Base-by-base conservation (phyloP, 768 basidiomycete genomes). In the Candolleomyces aberdarensis region DNA sequence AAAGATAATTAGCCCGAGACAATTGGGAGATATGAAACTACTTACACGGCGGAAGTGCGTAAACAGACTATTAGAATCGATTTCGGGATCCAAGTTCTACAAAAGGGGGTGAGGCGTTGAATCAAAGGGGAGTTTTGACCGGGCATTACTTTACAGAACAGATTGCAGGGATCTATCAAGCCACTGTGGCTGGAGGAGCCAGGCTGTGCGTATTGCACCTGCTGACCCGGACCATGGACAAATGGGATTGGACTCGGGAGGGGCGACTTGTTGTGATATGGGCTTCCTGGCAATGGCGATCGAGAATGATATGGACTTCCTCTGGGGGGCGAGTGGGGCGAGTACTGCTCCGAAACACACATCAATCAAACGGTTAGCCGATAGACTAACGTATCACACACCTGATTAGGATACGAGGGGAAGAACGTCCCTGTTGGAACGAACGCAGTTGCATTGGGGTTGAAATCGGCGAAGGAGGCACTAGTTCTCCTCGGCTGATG, bases 181-280 rank as follows among this genome's bases (percentile, higher is more conserved):
- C 93, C 93, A 64, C 91, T 92, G 68, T 93, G 90, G 68, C 91
- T 93, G 57, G 90, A 87, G n/a, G 91, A 91, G 43, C 89, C 91
- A 14, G 92, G 93, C 36, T 36, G 36, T 1, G 92, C 92, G 8
- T 88, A 80, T 71, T 95, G 92, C 39, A 94, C 91, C 71, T 94
- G 92, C 70, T 95, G 93, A 3, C 93, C 93, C 11, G 93, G 93
- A 10, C 93, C 92, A 71, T 93, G 92, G 8, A 92, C 79, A 68
- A 94, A 94, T 2, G 79, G 73, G 14, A 22, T 43, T 20, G 54
- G 54, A n/a, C 49, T 31, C 17, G 54, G 54, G 20, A 81, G 73
- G 20, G 77, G 72, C 39, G 81, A 73, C 58, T 78, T 80, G 19
- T 81, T 65, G 32, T 83, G 74, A 60, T 76, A 83, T 15, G 81